Evolutionary conservation across 345 rosid genomes (phyloP).

Genomic region (Linum lewisii): DNA sequence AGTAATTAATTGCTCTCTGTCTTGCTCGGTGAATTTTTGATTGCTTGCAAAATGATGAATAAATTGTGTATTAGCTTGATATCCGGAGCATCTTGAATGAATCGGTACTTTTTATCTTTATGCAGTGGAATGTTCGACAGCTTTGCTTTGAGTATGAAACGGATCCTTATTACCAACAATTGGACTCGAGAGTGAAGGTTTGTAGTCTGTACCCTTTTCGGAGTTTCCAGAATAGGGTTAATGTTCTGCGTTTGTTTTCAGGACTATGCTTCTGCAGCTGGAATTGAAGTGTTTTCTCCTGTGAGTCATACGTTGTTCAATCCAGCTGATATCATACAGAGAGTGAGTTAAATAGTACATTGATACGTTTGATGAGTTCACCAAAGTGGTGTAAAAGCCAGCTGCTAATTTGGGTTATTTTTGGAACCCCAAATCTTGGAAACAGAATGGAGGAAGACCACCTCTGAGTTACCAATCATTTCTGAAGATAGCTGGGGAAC

Average conservation of each 20-base stretch:
- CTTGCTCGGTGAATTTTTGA: background rate
- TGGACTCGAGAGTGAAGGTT: constrained; percentile 67
- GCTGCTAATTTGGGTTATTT: constrained; percentile 6
- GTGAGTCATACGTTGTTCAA: constrained; percentile 84
- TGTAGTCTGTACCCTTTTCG: background rate
- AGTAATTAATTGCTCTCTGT: constrained; percentile 23
- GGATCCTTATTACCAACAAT: constrained; percentile 76
- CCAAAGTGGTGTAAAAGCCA: background rate
- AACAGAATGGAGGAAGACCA: constrained; percentile 78
- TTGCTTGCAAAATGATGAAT: too few relatives aligned
- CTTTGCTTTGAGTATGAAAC: constrained; percentile 86
- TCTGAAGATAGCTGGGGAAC: constrained; percentile 82
- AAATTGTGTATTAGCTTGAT: too few relatives aligned
- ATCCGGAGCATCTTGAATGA: too few relatives aligned
- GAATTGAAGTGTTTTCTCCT: constrained; percentile 74
- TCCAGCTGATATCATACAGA: constrained; percentile 55
- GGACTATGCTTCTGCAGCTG: constrained; percentile 52
- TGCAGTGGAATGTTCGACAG: constrained; percentile 65
- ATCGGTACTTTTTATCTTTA: constrained; percentile 13
- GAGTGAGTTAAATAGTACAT: constrained; percentile 30
- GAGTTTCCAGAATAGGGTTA: background rate
- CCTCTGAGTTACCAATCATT: constrained; percentile 79
- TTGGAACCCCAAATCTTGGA: constrained; percentile 2
- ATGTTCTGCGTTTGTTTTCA: constrained; percentile 16
- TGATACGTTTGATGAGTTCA: background rate